A percentile compares a stretch with the other conserved stretches of the same genome.
These are phyloP conservation scores for Epichloe sibirici DNA, from an alignment of 2,329 filamentous ascomycete species.

Conservation along the genomic window DNA sequence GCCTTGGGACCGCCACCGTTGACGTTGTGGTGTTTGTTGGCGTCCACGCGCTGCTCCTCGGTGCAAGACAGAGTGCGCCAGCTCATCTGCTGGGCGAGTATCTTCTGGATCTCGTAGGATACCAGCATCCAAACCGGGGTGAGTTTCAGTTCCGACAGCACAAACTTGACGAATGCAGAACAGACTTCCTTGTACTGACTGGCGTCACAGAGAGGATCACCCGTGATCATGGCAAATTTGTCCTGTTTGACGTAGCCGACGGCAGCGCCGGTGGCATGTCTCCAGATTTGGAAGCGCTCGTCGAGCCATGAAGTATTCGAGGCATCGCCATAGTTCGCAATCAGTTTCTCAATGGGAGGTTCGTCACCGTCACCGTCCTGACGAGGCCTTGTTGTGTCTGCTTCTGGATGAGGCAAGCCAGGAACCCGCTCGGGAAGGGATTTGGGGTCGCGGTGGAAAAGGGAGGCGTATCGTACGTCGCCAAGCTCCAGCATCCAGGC, in stretches of 20 bases:
- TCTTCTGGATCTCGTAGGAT: constrained; percentile 64
- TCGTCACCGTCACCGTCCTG: constrained; percentile 45
- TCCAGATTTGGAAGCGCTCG: constrained; percentile 78
- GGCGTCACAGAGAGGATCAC: constrained; percentile 73
- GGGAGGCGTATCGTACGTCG: constrained; percentile 76
- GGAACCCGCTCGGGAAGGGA: constrained; percentile 59
- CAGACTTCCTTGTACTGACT: constrained; percentile 66
- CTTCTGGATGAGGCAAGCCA: constrained; percentile 72
- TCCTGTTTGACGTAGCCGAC: constrained; percentile 69
- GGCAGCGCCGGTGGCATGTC: constrained; percentile 73
- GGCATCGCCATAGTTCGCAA: constrained; percentile 90
- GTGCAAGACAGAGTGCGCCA: constrained; percentile 86
- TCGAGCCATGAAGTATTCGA: constrained; percentile 92
- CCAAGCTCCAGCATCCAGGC: constrained; percentile 78
- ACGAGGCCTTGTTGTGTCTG: constrained; percentile 52
- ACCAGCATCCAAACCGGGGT: constrained; percentile 85
- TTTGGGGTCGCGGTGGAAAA: constrained; percentile 82
- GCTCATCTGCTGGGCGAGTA: constrained; percentile 66
- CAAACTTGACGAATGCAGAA: constrained; percentile 59
- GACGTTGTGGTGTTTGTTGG: constrained; percentile 52
- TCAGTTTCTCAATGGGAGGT: constrained; percentile 72
- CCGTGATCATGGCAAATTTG: constrained; percentile 72
- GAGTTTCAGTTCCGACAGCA: constrained; percentile 55
- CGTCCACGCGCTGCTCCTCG: constrained; percentile 78
- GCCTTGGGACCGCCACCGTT: constrained; percentile 57